These are phyloP conservation scores for Polytolypa hystricis DNA, from an alignment of 2,329 filamentous ascomycete genomes.

Conservation along the genomic window DNA sequence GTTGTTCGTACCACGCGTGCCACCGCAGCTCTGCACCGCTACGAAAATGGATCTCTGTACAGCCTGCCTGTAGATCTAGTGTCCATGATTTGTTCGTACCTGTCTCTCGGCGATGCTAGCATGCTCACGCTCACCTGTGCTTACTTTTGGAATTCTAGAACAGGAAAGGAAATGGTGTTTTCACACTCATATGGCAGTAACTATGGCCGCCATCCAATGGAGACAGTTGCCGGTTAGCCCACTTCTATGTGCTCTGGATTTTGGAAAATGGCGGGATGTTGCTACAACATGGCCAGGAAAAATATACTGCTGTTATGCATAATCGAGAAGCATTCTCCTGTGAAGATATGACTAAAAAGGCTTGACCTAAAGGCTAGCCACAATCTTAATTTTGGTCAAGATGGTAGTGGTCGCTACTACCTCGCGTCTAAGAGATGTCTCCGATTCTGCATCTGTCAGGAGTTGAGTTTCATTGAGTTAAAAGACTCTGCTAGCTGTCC, in stretches of 20 bases:
- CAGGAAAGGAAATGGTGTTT: neutral
- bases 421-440: neutral
- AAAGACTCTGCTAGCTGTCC: neutral
- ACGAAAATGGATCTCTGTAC: neutral
- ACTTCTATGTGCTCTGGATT: constrained; percentile 2
- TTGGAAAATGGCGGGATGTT: constrained; percentile 2
- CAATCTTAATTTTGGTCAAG: neutral
- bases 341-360: neutral
- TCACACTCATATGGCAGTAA: constrained; percentile 1
- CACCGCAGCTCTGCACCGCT: neutral
- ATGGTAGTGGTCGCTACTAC: neutral
- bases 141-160: neutral
- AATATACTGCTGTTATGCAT: constrained; percentile 4
- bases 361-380: neutral
- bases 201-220: neutral
- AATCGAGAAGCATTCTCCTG: neutral
- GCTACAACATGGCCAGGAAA: neutral
- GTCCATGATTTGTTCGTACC: neutral
- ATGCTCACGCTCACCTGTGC: neutral
- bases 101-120: neutral
- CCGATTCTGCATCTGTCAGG: neutral
- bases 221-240: neutral
- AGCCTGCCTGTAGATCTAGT: neutral
- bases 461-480: too few species aligned
- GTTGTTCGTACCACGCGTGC: neutral